A percentile compares a stretch with the other conserved stretches of the same genome.
Evolutionary conservation across 257 asterid genomes (phyloP).

Genomic region (Solanum piurae): DNA sequence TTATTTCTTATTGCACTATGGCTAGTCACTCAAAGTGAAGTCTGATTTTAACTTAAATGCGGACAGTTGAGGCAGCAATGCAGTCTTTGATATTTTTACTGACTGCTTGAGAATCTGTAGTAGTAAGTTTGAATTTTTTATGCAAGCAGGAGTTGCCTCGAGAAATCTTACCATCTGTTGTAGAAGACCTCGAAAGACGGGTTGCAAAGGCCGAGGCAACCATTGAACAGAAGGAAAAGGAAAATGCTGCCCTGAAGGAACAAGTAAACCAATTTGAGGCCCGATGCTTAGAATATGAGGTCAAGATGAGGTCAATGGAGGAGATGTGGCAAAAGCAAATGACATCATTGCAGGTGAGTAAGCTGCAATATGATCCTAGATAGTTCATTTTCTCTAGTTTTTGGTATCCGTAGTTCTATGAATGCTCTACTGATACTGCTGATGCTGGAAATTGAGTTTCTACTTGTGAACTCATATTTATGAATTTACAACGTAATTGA

Average conservation of each 20-base stretch:
- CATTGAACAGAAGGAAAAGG: conserved; percentile 57
- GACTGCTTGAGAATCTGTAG: neutral
- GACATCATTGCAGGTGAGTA: conserved; percentile 72
- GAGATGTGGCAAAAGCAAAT: conserved; percentile 88
- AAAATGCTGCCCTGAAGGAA: conserved; percentile 55
- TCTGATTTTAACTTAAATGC: neutral
- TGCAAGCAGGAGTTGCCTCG: conserved; percentile 45
- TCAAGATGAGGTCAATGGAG: conserved; percentile 85
- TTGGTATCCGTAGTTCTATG: neutral
- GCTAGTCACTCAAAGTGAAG: neutral
- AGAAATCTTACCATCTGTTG: conserved; percentile 34
- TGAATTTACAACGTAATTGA: neutral
- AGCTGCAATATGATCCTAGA: neutral
- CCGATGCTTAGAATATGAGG: conserved; percentile 61
- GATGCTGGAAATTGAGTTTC: neutral
- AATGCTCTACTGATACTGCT: neutral
- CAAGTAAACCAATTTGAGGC: conserved; percentile 51
- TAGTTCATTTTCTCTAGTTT: neutral
- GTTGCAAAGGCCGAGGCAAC: conserved; percentile 42
- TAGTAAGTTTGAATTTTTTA: conserved; percentile 8
- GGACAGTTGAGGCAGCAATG: neutral
- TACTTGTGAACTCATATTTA: neutral
- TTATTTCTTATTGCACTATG: neutral
- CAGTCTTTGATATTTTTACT: neutral
- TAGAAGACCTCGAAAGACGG: conserved; percentile 64